phyloP scores from a whole-genome alignment of 2,329 filamentous ascomycete species.

The Malbranchea cinnamomea region DNA sequence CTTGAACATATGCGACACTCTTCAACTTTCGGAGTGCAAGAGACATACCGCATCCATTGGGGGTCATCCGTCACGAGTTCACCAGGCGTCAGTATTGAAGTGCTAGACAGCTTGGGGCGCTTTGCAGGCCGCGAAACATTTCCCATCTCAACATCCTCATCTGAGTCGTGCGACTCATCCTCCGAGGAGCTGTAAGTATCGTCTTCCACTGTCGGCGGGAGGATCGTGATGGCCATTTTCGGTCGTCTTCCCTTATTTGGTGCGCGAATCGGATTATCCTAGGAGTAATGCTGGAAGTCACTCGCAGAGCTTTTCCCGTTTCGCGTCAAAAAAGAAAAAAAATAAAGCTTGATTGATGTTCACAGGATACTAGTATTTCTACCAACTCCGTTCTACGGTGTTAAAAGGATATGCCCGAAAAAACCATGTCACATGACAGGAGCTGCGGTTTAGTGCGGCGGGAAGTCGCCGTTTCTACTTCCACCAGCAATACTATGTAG shows the following conservation, averaged over 20 bases:
- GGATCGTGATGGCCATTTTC: slow-evolving; percentile 40
- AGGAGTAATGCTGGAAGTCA: background rate
- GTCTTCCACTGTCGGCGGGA: slow-evolving; percentile 28
- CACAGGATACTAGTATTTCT: too few species aligned
- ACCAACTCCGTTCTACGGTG: too few species aligned
- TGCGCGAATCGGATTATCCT: background rate
- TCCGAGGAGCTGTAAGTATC: slow-evolving; percentile 15
- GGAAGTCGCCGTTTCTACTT: too few species aligned
- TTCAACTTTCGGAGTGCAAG: background rate
- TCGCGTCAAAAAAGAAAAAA: too few species aligned
- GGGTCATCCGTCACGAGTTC: slow-evolving; percentile 70
- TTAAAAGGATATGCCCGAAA: too few species aligned
- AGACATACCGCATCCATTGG: slow-evolving; percentile 74
- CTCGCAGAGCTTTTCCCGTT: too few species aligned
- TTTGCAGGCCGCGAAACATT: slow-evolving; percentile 23
- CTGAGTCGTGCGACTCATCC: slow-evolving; percentile 26
- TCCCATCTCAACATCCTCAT: slow-evolving; percentile 33
- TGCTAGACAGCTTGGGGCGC: slow-evolving; percentile 17
- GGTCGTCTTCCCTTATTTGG: background rate
- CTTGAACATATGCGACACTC: background rate
- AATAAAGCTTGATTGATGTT: too few species aligned
- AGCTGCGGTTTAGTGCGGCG: background rate
- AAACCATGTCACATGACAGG: too few species aligned
- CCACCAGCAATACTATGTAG: too few species aligned
- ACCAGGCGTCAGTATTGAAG: slow-evolving; percentile 63